A percentile compares a stretch with the other conserved stretches of the same genome.
phyloP scores from a whole-genome alignment of 768 basidiomycete species.

The Cyclocybe aegerita region DNA sequence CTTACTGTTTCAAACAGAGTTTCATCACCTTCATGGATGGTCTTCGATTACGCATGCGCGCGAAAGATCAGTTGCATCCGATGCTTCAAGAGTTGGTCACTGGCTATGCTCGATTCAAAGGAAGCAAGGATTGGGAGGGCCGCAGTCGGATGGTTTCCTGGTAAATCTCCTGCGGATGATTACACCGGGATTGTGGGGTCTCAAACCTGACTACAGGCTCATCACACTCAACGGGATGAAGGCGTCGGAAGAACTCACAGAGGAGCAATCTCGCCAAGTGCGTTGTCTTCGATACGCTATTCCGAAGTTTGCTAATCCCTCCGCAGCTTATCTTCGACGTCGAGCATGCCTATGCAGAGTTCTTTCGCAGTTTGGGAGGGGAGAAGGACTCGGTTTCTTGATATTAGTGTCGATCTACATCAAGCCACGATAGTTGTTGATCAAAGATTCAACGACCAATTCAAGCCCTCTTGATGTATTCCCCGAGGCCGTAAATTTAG shows the following conservation, averaged over 20 bases:
- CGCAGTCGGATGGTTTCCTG: conserved; percentile 91
- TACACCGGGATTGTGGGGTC: background rate
- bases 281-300: conserved; percentile 11
- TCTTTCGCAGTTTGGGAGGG: conserved; percentile 73
- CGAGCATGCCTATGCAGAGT: conserved; percentile 93
- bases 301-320: background rate
- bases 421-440: background rate
- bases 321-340: conserved; percentile 90
- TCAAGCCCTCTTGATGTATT: background rate
- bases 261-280: conserved; percentile 93
- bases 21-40: conserved; percentile 99
- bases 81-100: conserved; percentile 94
- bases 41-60: conserved; percentile 86
- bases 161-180: conserved; percentile 42
- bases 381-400: conserved; percentile 27
- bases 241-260: conserved; percentile 92
- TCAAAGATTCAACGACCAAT: background rate
- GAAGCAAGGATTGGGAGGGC: conserved; percentile 95
- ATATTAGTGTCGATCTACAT: background rate
- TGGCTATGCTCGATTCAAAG: conserved; percentile 91
- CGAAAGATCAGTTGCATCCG: conserved; percentile 96
- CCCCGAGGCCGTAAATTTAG: too few relatives aligned
- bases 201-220: conserved; percentile 51
- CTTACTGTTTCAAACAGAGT: conserved; percentile 48
- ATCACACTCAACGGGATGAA: conserved; percentile 97